These are phyloP conservation scores for Penicillium waksmanii DNA, from an alignment of 495 filamentous ascomycete species.

Conservation along the genomic window DNA sequence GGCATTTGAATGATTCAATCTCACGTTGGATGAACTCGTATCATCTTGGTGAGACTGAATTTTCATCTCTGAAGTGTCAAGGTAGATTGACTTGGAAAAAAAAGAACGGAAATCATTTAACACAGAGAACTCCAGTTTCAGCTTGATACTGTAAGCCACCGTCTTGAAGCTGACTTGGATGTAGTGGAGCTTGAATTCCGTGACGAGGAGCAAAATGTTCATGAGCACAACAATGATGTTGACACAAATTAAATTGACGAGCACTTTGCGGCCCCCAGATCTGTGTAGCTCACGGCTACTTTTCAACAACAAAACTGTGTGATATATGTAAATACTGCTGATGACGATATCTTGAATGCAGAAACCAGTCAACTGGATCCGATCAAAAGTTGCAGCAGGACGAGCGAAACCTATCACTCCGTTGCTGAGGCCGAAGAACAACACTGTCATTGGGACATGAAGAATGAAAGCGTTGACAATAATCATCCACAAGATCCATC, in stretches of 20 bases:
- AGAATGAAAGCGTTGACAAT: background rate
- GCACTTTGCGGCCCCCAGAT: background rate
- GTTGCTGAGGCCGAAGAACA: constrained; percentile 2
- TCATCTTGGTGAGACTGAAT: too few species aligned
- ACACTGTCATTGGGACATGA: constrained; percentile 7
- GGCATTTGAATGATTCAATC: too few species aligned
- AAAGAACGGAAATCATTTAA: too few species aligned
- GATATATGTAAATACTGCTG: constrained; percentile 5
- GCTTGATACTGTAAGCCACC: background rate
- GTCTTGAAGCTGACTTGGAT: background rate
- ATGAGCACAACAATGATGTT: background rate
- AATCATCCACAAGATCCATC: constrained; percentile 4
- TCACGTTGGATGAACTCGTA: too few species aligned
- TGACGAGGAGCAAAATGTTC: background rate
- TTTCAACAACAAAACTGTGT: background rate
- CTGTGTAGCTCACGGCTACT: too few species aligned
- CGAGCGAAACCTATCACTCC: constrained; percentile 2
- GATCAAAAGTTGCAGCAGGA: constrained; percentile 3
- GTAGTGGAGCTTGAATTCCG: background rate
- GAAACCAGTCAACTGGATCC: constrained; percentile 3
- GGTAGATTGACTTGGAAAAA: too few species aligned
- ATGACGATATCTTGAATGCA: constrained; percentile 8
- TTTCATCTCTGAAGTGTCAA: too few species aligned
- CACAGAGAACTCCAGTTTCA: background rate
- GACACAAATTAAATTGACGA: background rate